Evolutionary conservation across 164 flowering plant species (phyloP).

Genomic region (Piper betle): DNA sequence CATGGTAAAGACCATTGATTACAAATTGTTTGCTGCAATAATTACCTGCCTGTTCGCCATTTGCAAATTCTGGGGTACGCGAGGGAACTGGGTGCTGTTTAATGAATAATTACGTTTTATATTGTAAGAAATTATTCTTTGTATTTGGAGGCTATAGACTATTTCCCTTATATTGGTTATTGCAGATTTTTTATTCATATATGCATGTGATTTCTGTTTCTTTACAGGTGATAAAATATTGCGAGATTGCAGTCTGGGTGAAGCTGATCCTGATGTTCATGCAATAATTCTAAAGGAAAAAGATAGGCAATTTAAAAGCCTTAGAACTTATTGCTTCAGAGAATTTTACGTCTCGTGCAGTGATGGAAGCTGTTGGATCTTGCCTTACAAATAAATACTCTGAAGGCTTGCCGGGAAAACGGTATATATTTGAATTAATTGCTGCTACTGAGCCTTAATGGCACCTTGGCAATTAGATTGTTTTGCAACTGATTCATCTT

Average conservation of each 20-base stretch:
- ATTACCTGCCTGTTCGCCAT: no score
- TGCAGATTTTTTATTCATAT: background rate
- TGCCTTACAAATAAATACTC: slow-evolving; percentile 95
- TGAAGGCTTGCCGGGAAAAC: slow-evolving; percentile 95
- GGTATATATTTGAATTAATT: slow-evolving; percentile 24
- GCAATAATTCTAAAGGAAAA: slow-evolving; percentile 64
- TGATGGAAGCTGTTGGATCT: slow-evolving; percentile 97
- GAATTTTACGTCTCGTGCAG: slow-evolving; percentile 88
- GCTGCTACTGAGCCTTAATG: no score
- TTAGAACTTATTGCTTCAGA: slow-evolving; percentile 95
- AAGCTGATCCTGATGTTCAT: slow-evolving; percentile 72
- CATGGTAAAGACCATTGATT: background rate
- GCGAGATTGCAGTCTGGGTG: slow-evolving; percentile 37
- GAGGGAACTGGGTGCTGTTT: no score
- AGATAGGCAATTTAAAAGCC: slow-evolving; percentile 64
- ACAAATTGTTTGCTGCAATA: background rate
- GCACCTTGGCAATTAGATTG: background rate
- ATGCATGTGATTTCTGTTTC: slow-evolving; percentile 1
- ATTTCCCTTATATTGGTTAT: background rate
- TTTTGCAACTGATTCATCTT: background rate
- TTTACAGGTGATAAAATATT: slow-evolving; percentile 35
- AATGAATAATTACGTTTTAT: background rate
- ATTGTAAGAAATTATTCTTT: background rate
- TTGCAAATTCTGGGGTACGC: no score
- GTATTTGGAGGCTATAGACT: background rate